Base-by-base conservation (phyloP, 768 basidiomycete genomes). In the Xanthoconium stramineum region DNA sequence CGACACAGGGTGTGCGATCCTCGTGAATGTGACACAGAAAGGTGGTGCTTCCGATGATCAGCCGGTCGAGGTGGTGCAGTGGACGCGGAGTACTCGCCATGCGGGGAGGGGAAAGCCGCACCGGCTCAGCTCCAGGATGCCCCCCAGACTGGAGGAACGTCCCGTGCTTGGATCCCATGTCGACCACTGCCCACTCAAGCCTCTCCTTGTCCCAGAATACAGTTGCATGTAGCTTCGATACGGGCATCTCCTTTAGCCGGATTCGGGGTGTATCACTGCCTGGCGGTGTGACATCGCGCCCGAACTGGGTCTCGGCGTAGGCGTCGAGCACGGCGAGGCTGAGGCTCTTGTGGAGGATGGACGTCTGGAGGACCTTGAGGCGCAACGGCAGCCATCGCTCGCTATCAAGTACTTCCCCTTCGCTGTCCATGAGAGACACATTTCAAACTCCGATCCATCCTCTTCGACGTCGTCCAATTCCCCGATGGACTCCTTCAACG, bases 81-180 rank as follows among this genome's bases (percentile, higher is more conserved):
- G 73, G 72, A 54, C 80, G 78, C 6, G 90, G 90, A 56, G 86
- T 70, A 70, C 90, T 91, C 47, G 90, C 85, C 49, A 77, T 74
- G 51, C 85, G 80, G 36, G 85, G 68, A 39, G 81, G 79, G 33
- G 89, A 91, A 45, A 92, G 74, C 46, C 88, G 80, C 46, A 67
- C 60, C 17, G 81, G 80, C 14, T 60, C 56, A 12, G 40, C 38
- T 46, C 57, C 59, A 19, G 52, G 52, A n/a, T 50, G 64, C 36
- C 28, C 66, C 19, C 65, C 60, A 30, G 58, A 52, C 19, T 67
- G 62, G n/a, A 89, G 53, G 67, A 85, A 92, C 1, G 91, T 92
- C 5, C 91, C 91, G 60, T 94, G 91, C 69, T 84, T 87, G 50
- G 88, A 89, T 11, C 89, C 91, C 85, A 89, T 89, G 67, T 94